Evolutionary conservation across 2,329 filamentous ascomycete species (phyloP).

Genomic region (Ophiostoma tasmaniense): DNA sequence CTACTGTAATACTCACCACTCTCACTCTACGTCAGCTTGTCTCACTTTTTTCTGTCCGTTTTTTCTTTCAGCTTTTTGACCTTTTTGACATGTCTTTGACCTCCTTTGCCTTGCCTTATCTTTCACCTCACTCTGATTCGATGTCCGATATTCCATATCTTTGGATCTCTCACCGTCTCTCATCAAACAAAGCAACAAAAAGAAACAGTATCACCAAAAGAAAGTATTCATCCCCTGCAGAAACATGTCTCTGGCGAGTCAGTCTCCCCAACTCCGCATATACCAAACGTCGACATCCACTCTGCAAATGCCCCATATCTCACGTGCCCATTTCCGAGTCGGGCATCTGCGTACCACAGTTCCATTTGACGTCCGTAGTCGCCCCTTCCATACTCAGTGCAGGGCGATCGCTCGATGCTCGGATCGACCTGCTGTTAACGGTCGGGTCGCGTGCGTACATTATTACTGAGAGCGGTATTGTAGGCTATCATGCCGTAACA

Average conservation of each 20-base stretch:
- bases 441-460: too few species aligned
- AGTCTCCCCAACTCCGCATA: background rate
- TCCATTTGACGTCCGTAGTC: too few species aligned
- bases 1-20: too few species aligned
- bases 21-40: background rate
- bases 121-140: constrained; percentile 4
- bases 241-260: background rate
- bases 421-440: too few species aligned
- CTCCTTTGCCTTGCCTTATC: background rate
- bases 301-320: background rate
- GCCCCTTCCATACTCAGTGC: too few species aligned
- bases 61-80: too few species aligned
- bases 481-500: too few species aligned
- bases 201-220: too few species aligned
- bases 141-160: too few species aligned
- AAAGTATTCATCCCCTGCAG: background rate
- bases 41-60: too few species aligned
- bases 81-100: background rate
- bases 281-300: background rate
- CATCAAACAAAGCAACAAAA: background rate
- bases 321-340: background rate
- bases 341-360: background rate
- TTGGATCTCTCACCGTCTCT: background rate
- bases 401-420: too few species aligned
- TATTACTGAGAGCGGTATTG: too few species aligned